Percentiles rank a stretch among this genome's conserved stretches.
Conservation (phyloP, 495 filamentous ascomycete species). For the Astrothelium macrocarpum region DNA sequence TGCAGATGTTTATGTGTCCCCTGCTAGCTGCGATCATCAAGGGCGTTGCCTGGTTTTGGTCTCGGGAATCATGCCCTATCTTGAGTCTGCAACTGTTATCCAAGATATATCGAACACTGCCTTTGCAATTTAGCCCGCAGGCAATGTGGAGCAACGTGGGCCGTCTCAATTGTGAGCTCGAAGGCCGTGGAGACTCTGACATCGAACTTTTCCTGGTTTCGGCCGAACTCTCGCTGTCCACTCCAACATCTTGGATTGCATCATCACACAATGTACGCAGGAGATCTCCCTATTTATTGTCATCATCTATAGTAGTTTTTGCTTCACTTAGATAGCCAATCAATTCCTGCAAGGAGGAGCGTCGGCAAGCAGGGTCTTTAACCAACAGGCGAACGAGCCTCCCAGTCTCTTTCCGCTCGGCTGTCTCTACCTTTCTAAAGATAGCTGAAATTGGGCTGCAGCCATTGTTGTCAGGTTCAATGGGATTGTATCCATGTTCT, state of each 20-base stretch:
- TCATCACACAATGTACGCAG: not conserved
- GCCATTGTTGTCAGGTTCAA: not conserved
- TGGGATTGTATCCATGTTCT: not conserved
- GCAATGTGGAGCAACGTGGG: not conserved
- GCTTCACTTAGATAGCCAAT: not conserved
- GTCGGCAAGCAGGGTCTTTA: not conserved
- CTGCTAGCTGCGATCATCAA: not conserved
- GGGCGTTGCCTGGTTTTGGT: not conserved
- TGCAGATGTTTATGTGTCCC: not conserved
- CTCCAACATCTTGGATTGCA: not conserved
- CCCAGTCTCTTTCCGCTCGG: no score
- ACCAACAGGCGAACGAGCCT: not conserved
- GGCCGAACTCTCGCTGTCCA: not conserved
- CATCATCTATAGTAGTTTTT: not conserved
- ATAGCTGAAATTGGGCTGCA: not conserved
- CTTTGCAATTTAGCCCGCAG: not conserved
- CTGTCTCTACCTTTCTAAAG: not conserved
- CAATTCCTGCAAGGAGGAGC: not conserved
- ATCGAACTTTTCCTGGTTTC: not conserved
- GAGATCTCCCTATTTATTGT: not conserved
- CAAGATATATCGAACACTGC: not conserved
- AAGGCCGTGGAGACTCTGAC: not conserved
- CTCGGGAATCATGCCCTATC: not conserved
- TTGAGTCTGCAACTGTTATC: not conserved
- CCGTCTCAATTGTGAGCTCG: not conserved